These are phyloP conservation scores for Rutidosis leptorrhynchoides DNA, from an alignment of 129 eudicot species.

Conservation along the genomic window DNA sequence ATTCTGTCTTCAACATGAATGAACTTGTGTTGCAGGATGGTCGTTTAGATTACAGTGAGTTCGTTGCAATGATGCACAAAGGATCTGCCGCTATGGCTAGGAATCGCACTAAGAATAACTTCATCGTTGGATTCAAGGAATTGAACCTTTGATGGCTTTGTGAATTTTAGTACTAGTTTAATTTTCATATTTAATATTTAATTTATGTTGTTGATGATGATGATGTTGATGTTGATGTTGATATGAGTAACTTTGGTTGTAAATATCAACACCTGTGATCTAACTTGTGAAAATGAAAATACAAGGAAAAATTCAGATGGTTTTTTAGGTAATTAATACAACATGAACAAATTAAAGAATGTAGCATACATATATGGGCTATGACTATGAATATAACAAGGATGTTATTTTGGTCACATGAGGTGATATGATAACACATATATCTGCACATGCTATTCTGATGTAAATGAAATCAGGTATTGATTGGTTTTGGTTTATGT, in stretches of 20 bases:
- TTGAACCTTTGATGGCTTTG: conserved; percentile 25
- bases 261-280: not conserved
- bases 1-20: not conserved
- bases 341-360: not conserved
- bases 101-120: conserved; percentile 38
- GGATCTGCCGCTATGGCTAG: conserved; percentile 29
- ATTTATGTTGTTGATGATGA: no score
- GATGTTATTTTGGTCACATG: not conserved
- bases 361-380: not conserved
- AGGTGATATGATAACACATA: conserved; percentile 16
- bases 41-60: conserved; percentile 61
- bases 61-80: conserved; percentile 77
- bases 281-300: not conserved
- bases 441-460: conserved; percentile 21
- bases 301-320: not conserved
- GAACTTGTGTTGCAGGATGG: conserved; percentile 56
- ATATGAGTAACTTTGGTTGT: not conserved
- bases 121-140: conserved; percentile 39
- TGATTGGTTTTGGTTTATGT: conserved; percentile 31
- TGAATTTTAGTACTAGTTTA: conserved; percentile 24
- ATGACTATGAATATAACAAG: not conserved
- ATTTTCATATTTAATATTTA: no score
- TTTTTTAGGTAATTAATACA: not conserved
- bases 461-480: conserved; percentile 26
- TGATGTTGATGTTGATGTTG: not conserved